Conservation (phyloP, 2,329 filamentous ascomycete species). For the Calycina marina region DNA sequence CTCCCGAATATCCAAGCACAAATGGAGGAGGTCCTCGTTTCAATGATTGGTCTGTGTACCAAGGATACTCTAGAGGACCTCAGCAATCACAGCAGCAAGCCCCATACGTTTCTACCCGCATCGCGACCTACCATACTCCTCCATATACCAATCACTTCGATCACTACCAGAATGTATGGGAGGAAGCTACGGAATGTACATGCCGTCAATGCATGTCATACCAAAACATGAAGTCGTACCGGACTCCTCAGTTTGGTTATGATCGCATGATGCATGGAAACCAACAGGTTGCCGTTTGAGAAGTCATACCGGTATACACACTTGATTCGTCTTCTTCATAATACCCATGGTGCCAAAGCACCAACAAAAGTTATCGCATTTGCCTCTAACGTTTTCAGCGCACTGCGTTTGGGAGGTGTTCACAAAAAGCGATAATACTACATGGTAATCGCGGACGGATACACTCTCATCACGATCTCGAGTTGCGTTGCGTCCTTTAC, state of each 20-base stretch:
- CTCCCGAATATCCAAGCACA: conserved; percentile 35
- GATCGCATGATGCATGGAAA: conserved; percentile 23
- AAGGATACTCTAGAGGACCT: conserved; percentile 29
- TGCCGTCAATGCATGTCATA: conserved; percentile 28
- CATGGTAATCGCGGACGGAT: conserved; percentile 17
- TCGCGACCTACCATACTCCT: conserved; percentile 32
- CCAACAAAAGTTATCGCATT: conserved; percentile 20
- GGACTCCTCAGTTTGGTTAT: background rate
- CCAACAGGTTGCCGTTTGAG: conserved; percentile 31
- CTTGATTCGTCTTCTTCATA: conserved; percentile 4
- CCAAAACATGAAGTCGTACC: background rate
- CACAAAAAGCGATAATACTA: conserved; percentile 13
- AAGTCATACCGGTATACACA: conserved; percentile 5
- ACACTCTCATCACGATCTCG: conserved; percentile 21
- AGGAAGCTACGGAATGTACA: conserved; percentile 30
- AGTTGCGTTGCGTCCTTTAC: conserved; percentile 21
- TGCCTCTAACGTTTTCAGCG: conserved; percentile 16
- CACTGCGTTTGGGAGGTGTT: conserved; percentile 18
- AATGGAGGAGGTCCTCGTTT: conserved; percentile 33
- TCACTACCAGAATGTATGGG: conserved; percentile 29
- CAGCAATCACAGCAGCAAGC: conserved; percentile 20
- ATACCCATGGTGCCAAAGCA: conserved; percentile 15
- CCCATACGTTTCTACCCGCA: conserved; percentile 27
- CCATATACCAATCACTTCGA: conserved; percentile 25
- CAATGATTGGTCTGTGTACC: conserved; percentile 35